Base-by-base conservation (phyloP, 768 basidiomycete species). In the Tremella mesenterica region DNA sequence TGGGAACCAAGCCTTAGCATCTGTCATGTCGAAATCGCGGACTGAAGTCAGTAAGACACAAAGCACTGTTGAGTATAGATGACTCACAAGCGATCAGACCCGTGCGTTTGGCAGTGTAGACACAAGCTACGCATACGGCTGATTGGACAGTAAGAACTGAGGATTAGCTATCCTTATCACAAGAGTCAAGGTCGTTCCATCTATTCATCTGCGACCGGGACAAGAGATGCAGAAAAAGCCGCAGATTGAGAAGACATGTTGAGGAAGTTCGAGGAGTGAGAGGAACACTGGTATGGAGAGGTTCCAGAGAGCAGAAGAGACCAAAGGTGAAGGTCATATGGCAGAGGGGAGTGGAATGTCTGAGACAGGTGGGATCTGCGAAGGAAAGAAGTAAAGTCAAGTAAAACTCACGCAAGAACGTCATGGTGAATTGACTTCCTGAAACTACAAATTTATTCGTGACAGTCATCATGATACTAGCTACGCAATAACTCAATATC, bases 391-490 rank as follows among this genome's bases (percentile, higher is more conserved):
- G 8, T 8, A 10, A 8, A 25, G 26, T 8, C 8, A 25, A 39
- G 39, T 16, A 31, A 18, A 25, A 48, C 67, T 63, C 53, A 69
- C 67, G 81, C 39, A 97, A 78, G 70, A 97, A 97, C 60, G 87
- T 97, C 95, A 97, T 97, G 59, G 86, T 88, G 75, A 97, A 99
- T 63, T 86, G 74, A 27, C 79, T 79, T 4, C 95, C 95, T 1
- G 92, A 96, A 6, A 97, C 93, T 52, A 97, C 89, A 62, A 86
- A 97, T 87, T 96, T 96, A 78, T 96, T 96, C 58, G 93, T 82
- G 41, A 97, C 80, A 0, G 95, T 99, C 95, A 99, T 99, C 44
- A 92, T 74, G 60, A 97, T 93, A 0, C 88, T 90, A 1, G 92
- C 88, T 13, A 86, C 54, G 69, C 95, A 97, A 72, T 96, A 97